These are phyloP conservation scores for Phycomyces nitens DNA, from an alignment of 192 early-diverging fungal species.

Conservation along the genomic window DNA sequence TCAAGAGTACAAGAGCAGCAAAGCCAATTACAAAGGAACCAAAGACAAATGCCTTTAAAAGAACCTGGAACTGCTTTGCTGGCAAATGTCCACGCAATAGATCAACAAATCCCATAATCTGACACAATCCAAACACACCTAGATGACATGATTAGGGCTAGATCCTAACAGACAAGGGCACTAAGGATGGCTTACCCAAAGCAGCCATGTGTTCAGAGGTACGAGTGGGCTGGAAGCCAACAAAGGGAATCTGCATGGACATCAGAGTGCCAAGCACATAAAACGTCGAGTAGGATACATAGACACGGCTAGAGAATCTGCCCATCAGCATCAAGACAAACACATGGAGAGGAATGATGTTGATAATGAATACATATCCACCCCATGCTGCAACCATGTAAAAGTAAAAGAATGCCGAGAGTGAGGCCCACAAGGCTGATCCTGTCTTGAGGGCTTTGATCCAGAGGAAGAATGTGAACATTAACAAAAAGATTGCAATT, in stretches of 20 bases:
- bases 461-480: conserved; percentile 98
- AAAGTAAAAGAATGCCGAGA: conserved; percentile 93
- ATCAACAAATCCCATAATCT: conserved; percentile 91
- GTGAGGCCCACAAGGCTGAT: conserved; percentile 82
- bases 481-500: conserved; percentile 97
- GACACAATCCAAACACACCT: conserved; percentile 94
- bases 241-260: conserved; percentile 99
- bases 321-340: conserved; percentile 96
- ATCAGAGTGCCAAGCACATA: conserved; percentile 93
- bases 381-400: conserved; percentile 99
- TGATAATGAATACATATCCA: conserved; percentile 99
- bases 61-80: conserved; percentile 77
- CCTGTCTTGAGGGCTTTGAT: conserved; percentile 95
- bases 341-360: conserved; percentile 95
- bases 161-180: neutral
- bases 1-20: conserved; percentile 68
- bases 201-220: conserved; percentile 99
- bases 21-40: conserved; percentile 52
- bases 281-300: conserved; percentile 98
- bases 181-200: conserved; percentile 54
- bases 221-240: conserved; percentile 95
- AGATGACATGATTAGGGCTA: conserved; percentile 2
- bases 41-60: conserved; percentile 69
- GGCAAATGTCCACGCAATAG: conserved; percentile 77
- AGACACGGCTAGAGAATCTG: conserved; percentile 86